Conservation (phyloP, 345 rosid genomes). For the Gossypium stocksii region DNA sequence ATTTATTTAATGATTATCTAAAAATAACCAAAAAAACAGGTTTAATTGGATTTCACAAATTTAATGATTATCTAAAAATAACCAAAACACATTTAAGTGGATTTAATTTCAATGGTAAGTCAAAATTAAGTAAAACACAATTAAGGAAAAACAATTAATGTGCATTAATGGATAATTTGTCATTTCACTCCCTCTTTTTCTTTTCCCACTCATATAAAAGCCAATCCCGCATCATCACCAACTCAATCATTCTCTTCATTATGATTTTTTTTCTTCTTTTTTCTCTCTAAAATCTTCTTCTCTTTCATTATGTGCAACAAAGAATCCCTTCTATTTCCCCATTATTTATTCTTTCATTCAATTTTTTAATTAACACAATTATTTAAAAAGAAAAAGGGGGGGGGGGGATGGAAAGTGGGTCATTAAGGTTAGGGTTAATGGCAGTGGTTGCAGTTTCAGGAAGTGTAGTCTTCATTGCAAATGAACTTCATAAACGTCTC, state of each 20-base stretch:
- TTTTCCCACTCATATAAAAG: neutral
- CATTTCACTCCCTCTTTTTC: neutral
- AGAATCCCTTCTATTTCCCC: neutral
- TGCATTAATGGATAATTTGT: neutral
- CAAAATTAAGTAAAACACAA: neutral
- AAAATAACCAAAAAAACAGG: neutral
- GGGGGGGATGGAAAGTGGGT: slow-evolving; percentile 7
- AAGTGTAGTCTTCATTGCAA: slow-evolving; percentile 59
- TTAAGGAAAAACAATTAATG: neutral
- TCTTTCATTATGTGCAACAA: neutral
- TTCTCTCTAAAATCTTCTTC: neutral
- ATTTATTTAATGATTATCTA: neutral
- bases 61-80: slow-evolving; percentile 2
- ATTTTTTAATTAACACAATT: neutral
- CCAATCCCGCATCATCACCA: neutral
- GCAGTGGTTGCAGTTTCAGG: slow-evolving; percentile 85
- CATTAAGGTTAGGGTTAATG: slow-evolving; percentile 48
- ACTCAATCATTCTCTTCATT: neutral
- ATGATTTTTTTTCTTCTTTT: neutral
- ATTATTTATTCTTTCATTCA: neutral
- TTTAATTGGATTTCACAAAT: neutral
- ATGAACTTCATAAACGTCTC: slow-evolving; percentile 63
- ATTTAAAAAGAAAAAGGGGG: neutral
- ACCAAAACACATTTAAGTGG: neutral
- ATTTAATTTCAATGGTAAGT: neutral